phyloP scores from a whole-genome alignment of 306 rosid species.

The Malus asiatica region DNA sequence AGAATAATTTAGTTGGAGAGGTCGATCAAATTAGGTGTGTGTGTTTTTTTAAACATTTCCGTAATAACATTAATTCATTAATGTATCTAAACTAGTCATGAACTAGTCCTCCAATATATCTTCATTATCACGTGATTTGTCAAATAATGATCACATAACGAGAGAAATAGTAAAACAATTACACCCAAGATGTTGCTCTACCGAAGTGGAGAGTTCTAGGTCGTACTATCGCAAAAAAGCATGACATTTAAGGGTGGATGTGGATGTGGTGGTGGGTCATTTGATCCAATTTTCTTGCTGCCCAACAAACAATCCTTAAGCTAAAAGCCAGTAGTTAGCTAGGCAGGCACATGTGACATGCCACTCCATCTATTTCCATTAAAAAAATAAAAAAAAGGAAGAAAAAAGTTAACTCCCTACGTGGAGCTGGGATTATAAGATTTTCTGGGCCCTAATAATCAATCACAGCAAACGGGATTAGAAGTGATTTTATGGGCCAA shows the following conservation, averaged over 20 bases:
- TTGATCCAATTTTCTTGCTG: conserved; percentile 14
- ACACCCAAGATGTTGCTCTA: not conserved
- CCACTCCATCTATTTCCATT: conserved; percentile 17
- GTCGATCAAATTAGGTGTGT: not conserved
- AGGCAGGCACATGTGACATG: conserved; percentile 40
- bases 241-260: conserved; percentile 10
- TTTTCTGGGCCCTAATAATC: conserved; percentile 40
- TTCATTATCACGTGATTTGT: not conserved
- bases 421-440: conserved; percentile 18
- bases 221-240: not conserved
- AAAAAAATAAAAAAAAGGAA: not conserved
- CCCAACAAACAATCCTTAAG: conserved; percentile 44
- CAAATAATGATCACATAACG: not conserved
- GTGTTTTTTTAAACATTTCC: not conserved
- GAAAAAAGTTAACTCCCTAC: not conserved
- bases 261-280: conserved; percentile 44
- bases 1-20: not conserved
- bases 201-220: not conserved
- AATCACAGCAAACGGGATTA: conserved; percentile 9
- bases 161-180: not conserved
- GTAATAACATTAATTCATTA: not conserved
- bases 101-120: not conserved
- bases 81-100: not conserved
- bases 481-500: conserved; percentile 37
- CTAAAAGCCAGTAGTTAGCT: conserved; percentile 17